Evolutionary conservation across 352 stramenopile genomes (phyloP), one percentile per base, ranked within the genome.

Genomic region (Globisporangium barbulae): DNA sequence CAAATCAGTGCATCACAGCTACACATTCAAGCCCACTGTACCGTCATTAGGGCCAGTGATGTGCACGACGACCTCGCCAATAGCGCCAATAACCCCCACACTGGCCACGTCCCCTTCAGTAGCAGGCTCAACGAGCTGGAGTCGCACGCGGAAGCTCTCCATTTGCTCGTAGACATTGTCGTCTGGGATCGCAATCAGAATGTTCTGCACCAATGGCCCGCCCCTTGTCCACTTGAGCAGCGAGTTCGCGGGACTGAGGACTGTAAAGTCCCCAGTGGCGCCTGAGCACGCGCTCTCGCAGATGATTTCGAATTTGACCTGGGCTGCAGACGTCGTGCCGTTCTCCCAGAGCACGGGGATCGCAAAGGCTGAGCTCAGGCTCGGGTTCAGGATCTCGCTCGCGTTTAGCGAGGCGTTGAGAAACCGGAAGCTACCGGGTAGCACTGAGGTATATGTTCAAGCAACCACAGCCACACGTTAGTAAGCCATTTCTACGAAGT

Each of bases 31-130:
- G 17, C 19, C 2, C 22, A 45, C 59, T 25, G 42, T 52, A 75
- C 66, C 65, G 58, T 92, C 64, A 42, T 92, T 92, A 2, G 83
- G 83, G 1, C 83, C 83, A 35, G 61, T 56, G 25, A 92, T 90
- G 15, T 69, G 80, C 15, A 90, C 71, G 10, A 72, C n/a, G 12
- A 86, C 58, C 52, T 85, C 63, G 4, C 60, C 60, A 53, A 85
- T 79, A 15, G 64, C 68, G 8, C 79, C 79, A 12, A 89, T 74
- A 5, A 41, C 59, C 3, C 78, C 78, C 30, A 72, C 66, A 1
- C 71, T 65, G 5, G 76, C 64, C 30, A 53, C 19, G 3, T 13
- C 28, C 15, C 28, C 28, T 3, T 72, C 59, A 0, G 59, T 65
- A 3, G 56, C 57, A 31, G 75, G 50, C 13, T 84, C 69, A 2